Evolutionary conservation across 2,329 filamentous ascomycete genomes (phyloP).

Genomic region (Colletotrichum sublineola): DNA sequence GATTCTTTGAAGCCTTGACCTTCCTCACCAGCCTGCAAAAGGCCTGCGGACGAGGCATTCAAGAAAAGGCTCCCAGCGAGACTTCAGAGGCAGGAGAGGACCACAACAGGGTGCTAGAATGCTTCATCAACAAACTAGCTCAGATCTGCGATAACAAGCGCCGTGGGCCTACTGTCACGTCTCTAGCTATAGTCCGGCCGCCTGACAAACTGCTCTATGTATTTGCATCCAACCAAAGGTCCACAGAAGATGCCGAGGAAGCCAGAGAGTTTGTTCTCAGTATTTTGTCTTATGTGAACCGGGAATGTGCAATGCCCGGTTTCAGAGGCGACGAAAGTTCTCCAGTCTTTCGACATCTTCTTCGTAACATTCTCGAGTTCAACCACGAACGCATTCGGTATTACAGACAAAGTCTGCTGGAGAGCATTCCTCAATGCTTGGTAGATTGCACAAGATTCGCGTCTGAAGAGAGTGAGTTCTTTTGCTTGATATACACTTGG

Average conservation of each 20-base stretch:
- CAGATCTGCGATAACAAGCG: conserved; percentile 49
- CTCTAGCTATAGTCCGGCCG: conserved; percentile 48
- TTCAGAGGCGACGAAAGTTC: neutral
- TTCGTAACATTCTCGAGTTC: conserved; percentile 12
- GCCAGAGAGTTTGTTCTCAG: neutral
- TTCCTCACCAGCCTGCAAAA: conserved; percentile 46
- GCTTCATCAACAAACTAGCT: conserved; percentile 50
- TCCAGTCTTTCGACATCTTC: neutral
- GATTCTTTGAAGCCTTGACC: conserved; percentile 49
- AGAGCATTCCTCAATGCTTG: neutral
- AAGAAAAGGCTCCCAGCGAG: neutral
- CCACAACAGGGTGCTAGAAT: conserved; percentile 46
- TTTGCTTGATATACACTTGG: neutral
- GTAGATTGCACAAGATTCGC: neutral
- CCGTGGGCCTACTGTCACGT: conserved; percentile 49
- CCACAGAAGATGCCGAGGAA: neutral
- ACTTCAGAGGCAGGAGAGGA: conserved; percentile 21
- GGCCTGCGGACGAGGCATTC: conserved; percentile 25
- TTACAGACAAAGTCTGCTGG: neutral
- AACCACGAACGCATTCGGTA: neutral
- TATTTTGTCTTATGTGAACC: neutral
- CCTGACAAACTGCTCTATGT: conserved; percentile 48
- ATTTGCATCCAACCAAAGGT: conserved; percentile 50
- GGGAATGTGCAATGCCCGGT: neutral
- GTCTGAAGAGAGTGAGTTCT: neutral